Conservation (phyloP, 208 protist species). For the Trypanosoma mega region DNA sequence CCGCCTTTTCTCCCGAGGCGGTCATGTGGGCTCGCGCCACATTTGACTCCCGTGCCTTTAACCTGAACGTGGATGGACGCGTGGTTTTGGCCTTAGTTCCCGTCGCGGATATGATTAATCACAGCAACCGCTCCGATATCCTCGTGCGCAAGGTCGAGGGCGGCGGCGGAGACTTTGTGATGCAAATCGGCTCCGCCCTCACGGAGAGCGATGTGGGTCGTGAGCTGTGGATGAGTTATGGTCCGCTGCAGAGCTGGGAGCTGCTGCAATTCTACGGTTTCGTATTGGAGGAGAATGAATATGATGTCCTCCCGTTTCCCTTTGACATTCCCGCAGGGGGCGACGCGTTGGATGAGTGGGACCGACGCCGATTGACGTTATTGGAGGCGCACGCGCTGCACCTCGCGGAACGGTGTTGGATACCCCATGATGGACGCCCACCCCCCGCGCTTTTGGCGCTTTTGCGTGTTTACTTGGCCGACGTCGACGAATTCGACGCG, state of each 20-base stretch:
- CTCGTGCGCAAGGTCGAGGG: conserved; percentile 71
- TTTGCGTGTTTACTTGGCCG: conserved; percentile 71
- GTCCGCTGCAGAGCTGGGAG: conserved; percentile 93
- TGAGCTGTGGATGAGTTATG: conserved; percentile 93
- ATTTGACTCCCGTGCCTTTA: conserved; percentile 91
- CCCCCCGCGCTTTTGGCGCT: conserved; percentile 66
- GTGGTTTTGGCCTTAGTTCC: conserved; percentile 75
- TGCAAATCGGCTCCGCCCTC: conserved; percentile 73
- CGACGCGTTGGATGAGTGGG: conserved; percentile 34
- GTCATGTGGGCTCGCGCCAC: conserved; percentile 81
- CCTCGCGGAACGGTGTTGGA: conserved; percentile 58
- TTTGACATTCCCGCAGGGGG: conserved; percentile 25
- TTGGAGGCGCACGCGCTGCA: conserved; percentile 49
- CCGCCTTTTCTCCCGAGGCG: conserved; percentile 44
- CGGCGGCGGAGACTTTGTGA: conserved; percentile 72
- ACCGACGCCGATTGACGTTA: conserved; percentile 44
- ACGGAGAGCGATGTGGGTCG: conserved; percentile 48
- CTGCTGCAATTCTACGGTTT: conserved; percentile 92
- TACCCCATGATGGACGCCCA: conserved; percentile 51
- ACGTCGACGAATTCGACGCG: conserved; percentile 59
- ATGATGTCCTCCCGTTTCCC: conserved; percentile 86
- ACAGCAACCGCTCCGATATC: conserved; percentile 75
- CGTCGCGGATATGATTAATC: conserved; percentile 90
- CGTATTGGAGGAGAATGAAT: conserved; percentile 69
- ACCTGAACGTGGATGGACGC: conserved; percentile 77